These are phyloP conservation scores for Plasmopara halstedii DNA, from an alignment of 352 stramenopile species.

Conservation along the genomic window DNA sequence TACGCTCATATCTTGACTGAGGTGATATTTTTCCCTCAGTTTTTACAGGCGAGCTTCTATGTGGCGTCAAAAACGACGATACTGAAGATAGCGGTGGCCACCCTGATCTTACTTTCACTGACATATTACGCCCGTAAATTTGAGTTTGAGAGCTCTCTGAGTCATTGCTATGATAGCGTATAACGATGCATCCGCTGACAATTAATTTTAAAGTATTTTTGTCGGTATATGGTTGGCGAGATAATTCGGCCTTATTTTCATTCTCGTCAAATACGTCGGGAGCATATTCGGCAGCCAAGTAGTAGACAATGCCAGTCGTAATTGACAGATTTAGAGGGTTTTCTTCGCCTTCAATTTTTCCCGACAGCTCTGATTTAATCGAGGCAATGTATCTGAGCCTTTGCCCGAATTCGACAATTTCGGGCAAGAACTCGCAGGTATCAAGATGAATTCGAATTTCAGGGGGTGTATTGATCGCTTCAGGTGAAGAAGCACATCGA, in stretches of 20 bases:
- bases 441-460: constrained; percentile 60
- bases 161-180: constrained; percentile 39
- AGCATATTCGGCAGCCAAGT: constrained; percentile 42
- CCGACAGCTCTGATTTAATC: constrained; percentile 28
- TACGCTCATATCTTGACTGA: constrained; percentile 31
- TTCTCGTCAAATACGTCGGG: constrained; percentile 11
- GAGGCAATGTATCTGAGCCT: constrained; percentile 39
- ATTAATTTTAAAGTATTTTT: constrained; percentile 39
- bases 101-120: constrained; percentile 41
- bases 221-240: background rate
- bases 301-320: constrained; percentile 53
- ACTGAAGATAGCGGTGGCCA: constrained; percentile 35
- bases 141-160: constrained; percentile 40
- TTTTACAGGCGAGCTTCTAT: constrained; percentile 2
- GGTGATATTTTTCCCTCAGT: background rate
- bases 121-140: constrained; percentile 67
- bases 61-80: background rate
- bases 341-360: constrained; percentile 22
- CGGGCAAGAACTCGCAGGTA: constrained; percentile 42
- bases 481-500: constrained; percentile 16
- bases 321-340: constrained; percentile 44
- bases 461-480: constrained; percentile 7
- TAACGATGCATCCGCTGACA: constrained; percentile 48
- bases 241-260: constrained; percentile 2
- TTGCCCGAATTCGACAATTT: constrained; percentile 41